Percentiles rank a stretch among this genome's conserved stretches.
Conservation (phyloP, 2,329 filamentous ascomycete genomes). For the Claviceps quebecensis region DNA sequence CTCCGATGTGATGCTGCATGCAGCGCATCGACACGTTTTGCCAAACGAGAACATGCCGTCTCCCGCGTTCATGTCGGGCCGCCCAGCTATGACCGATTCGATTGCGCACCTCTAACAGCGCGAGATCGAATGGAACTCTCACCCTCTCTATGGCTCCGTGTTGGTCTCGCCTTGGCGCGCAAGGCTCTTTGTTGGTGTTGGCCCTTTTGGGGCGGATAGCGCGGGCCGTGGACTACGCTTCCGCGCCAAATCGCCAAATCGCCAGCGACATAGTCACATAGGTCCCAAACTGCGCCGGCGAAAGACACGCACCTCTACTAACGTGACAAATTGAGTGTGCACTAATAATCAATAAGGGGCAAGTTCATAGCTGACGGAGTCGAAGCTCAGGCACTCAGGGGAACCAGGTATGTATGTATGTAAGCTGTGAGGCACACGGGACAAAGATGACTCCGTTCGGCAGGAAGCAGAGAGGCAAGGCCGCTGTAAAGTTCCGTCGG, state of each 20-base stretch:
- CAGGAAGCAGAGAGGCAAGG: background rate
- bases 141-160: constrained; percentile 49
- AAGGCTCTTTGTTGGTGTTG: constrained; percentile 12
- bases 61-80: too few species aligned
- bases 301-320: constrained; percentile 71
- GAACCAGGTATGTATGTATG: too few species aligned
- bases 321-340: constrained; percentile 76
- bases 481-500: constrained; percentile 54
- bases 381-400: constrained; percentile 64
- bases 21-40: too few species aligned
- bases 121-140: constrained; percentile 41
- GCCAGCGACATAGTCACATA: constrained; percentile 57
- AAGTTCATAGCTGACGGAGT: constrained; percentile 66
- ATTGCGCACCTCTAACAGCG: background rate
- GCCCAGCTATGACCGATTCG: background rate
- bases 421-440: too few species aligned
- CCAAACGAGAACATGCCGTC: too few species aligned
- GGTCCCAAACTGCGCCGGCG: constrained; percentile 75
- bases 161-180: constrained; percentile 16
- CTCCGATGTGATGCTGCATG: too few species aligned
- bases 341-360: constrained; percentile 44
- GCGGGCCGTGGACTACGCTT: constrained; percentile 57
- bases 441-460: background rate
- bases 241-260: constrained; percentile 53
- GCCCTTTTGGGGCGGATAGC: constrained; percentile 76